A percentile compares a stretch with the other conserved stretches of the same genome.
Conservation (phyloP, 2,329 filamentous ascomycete genomes). For the Cladobotryum mycophilum region DNA sequence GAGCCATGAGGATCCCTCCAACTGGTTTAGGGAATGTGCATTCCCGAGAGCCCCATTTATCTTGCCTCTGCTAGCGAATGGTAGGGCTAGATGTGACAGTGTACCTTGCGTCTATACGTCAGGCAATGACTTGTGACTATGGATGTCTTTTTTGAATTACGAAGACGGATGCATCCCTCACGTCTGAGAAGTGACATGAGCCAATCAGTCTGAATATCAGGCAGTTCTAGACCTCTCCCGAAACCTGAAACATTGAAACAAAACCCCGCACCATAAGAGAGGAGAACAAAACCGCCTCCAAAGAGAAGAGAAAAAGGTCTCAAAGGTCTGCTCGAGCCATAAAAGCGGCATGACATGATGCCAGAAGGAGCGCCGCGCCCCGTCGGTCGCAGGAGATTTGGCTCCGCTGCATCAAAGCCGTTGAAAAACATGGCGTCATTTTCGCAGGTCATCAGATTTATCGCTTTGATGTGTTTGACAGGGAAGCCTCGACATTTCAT, state of each 20-base stretch:
- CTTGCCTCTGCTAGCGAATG: no score
- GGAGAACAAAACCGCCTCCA: neutral
- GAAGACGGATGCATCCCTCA: no score
- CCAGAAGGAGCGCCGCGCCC: neutral
- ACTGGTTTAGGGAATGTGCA: neutral
- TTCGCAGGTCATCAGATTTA: neutral
- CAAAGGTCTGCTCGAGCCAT: neutral
- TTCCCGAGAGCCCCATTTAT: neutral
- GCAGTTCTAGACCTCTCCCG: no score
- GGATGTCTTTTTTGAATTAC: no score
- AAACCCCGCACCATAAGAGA: no score
- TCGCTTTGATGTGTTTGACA: neutral
- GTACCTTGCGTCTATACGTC: no score
- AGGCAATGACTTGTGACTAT: no score
- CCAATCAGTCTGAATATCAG: no score
- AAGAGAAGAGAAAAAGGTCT: neutral
- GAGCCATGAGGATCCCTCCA: neutral
- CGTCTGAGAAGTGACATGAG: no score
- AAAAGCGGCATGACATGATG: neutral
- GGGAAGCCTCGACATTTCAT: neutral
- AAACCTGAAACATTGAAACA: no score
- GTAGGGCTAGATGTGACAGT: no score
- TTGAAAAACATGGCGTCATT: neutral
- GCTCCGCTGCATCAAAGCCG: neutral
- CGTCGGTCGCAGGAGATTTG: neutral